These are phyloP conservation scores for Penstemon davidsonii DNA, from an alignment of 257 asterid species.

Conservation along the genomic window DNA sequence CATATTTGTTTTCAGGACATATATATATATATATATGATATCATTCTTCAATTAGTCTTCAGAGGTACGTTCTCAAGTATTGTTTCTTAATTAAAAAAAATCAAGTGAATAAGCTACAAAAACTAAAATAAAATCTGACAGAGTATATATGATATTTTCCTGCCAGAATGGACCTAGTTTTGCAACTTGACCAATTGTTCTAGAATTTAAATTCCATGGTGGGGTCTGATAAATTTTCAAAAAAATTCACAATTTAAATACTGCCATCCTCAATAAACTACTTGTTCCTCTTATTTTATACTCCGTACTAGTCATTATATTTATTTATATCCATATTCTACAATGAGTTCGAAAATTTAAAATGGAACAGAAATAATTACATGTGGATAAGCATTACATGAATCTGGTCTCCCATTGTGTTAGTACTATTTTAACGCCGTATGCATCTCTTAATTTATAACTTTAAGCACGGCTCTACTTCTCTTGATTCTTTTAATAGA, in stretches of 20 bases:
- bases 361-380: neutral
- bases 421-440: neutral
- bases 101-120: neutral
- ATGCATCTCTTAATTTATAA: neutral
- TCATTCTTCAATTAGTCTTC: neutral
- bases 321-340: slow-evolving; percentile 16
- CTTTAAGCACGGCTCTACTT: neutral
- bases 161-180: slow-evolving; percentile 11
- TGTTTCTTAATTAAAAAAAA: too few relatives aligned
- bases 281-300: neutral
- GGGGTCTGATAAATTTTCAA: neutral
- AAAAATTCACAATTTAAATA: neutral
- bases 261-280: neutral
- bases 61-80: neutral
- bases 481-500: neutral
- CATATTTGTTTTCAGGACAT: too few relatives aligned
- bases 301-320: too few relatives aligned
- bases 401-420: neutral
- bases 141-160: neutral
- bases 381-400: slow-evolving; percentile 22
- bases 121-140: neutral
- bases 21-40: too few relatives aligned
- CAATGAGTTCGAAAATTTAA: neutral
- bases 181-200: neutral
- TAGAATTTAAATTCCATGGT: neutral